Conservation (phyloP, 208 protist genomes). For the Acanthamoeba healyi region DNA sequence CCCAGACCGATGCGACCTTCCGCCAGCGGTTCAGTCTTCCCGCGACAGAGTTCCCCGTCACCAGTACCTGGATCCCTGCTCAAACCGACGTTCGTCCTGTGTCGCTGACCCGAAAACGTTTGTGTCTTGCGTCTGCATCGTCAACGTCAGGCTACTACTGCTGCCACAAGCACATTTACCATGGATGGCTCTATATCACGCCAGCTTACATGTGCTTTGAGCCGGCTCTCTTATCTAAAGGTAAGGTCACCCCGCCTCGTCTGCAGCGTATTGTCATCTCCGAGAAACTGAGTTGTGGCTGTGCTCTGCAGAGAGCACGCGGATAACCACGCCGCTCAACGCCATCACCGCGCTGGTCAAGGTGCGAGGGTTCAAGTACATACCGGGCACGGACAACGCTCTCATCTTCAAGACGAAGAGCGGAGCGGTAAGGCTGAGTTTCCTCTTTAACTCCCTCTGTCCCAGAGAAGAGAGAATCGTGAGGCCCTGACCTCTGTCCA, state of each 20-base stretch:
- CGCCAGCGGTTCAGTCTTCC: slow-evolving; percentile 42
- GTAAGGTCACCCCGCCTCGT: background rate
- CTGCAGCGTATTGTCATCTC: background rate
- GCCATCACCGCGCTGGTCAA: background rate
- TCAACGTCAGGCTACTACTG: slow-evolving; percentile 29
- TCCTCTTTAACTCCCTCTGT: background rate
- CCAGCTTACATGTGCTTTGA: slow-evolving; percentile 54
- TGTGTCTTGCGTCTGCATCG: background rate
- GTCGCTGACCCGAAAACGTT: background rate
- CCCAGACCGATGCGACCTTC: slow-evolving; percentile 22
- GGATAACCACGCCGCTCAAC: background rate
- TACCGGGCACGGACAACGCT: slow-evolving; percentile 21
- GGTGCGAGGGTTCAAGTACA: slow-evolving; percentile 50
- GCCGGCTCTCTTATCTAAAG: background rate
- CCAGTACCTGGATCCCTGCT: background rate
- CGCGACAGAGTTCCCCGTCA: slow-evolving; percentile 5
- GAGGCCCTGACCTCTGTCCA: background rate
- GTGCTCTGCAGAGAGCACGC: background rate
- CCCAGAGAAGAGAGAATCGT: no score
- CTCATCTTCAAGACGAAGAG: slow-evolving; percentile 39
- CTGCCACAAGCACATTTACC: slow-evolving; percentile 61
- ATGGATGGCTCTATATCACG: slow-evolving; percentile 61
- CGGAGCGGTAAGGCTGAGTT: background rate
- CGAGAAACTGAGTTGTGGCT: background rate
- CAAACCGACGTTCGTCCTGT: background rate